Conservation (phyloP, 2,329 filamentous ascomycete genomes). For the Ophiobolus disseminans region DNA sequence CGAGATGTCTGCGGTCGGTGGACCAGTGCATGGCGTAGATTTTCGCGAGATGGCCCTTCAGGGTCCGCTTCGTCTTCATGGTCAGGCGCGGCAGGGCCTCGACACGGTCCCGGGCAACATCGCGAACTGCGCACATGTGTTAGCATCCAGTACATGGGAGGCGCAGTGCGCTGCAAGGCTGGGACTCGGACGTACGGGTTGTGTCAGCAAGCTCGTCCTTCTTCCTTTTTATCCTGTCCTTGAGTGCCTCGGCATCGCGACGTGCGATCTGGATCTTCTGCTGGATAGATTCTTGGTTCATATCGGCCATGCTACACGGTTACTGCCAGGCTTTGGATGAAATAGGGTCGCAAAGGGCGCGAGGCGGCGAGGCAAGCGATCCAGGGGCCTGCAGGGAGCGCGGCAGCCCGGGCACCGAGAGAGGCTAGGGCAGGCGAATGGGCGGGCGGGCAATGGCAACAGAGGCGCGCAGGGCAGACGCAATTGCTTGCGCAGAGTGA, state of each 20-base stretch:
- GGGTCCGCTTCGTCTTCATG: constrained; percentile 96
- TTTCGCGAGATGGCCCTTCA: constrained; percentile 98
- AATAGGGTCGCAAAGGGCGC: constrained; percentile 22
- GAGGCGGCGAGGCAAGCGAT: constrained; percentile 36
- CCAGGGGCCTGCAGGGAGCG: constrained; percentile 46
- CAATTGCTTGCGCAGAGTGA: constrained; percentile 37
- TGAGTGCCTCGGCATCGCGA: constrained; percentile 95
- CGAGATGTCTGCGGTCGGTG: constrained; percentile 93
- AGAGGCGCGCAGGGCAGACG: constrained; percentile 33
- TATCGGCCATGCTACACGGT: constrained; percentile 53
- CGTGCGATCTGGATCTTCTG: constrained; percentile 89
- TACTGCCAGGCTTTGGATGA: constrained; percentile 14
- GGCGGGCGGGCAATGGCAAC: constrained; percentile 29
- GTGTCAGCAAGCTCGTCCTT: constrained; percentile 99
- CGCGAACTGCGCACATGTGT: constrained; percentile 70
- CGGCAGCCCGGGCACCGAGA: constrained; percentile 29
- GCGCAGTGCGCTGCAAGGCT: constrained; percentile 5
- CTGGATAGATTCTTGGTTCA: constrained; percentile 60
- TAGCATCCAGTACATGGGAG: constrained; percentile 23
- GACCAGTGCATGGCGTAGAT: constrained; percentile 99
- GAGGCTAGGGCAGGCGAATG: constrained; percentile 20
- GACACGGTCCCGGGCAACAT: constrained; percentile 90
- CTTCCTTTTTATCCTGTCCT: constrained; percentile 99
- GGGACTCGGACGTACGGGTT: constrained; percentile 73
- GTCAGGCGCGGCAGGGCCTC: constrained; percentile 90